Conservation (phyloP, 495 filamentous ascomycete genomes). For the Mytilinidion resinicola region DNA sequence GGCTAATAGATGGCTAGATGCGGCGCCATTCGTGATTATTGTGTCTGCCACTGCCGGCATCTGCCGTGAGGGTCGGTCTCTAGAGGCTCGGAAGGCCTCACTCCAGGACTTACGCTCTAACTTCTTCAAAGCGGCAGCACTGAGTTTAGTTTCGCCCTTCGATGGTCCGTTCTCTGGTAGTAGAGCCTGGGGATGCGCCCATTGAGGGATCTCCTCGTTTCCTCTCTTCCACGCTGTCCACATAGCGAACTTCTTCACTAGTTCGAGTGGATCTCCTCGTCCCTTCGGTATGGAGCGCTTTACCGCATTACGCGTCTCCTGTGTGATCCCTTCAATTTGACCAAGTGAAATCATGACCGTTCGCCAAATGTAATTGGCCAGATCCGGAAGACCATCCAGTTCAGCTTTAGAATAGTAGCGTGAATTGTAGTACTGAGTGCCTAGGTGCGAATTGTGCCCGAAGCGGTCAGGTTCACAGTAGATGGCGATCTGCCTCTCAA, state of each 20-base stretch:
- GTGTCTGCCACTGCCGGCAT: slow-evolving; percentile 4
- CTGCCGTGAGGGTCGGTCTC: slow-evolving; percentile 14
- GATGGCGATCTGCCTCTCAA: slow-evolving; percentile 49
- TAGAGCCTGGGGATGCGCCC: slow-evolving; percentile 46
- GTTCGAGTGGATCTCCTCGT: slow-evolving; percentile 54
- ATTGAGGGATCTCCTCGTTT: slow-evolving; percentile 59
- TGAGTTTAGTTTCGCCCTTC: slow-evolving; percentile 33
- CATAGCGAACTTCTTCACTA: slow-evolving; percentile 57
- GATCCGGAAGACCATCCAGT: slow-evolving; percentile 58
- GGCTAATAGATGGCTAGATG: slow-evolving; percentile 1
- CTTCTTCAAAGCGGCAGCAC: slow-evolving; percentile 31
- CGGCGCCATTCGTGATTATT: neutral
- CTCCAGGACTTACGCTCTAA: slow-evolving; percentile 30
- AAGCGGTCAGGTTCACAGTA: slow-evolving; percentile 55
- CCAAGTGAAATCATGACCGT: slow-evolving; percentile 63
- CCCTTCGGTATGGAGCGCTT: slow-evolving; percentile 59
- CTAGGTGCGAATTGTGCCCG: slow-evolving; percentile 44
- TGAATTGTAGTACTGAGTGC: slow-evolving; percentile 48
- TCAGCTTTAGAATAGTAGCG: slow-evolving; percentile 64
- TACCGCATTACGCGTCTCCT: slow-evolving; percentile 52
- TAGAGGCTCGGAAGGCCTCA: slow-evolving; percentile 22
- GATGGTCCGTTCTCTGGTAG: slow-evolving; percentile 25
- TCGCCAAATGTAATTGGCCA: slow-evolving; percentile 59
- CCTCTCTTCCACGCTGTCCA: slow-evolving; percentile 74
- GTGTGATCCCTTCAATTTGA: slow-evolving; percentile 54